phyloP scores from a whole-genome alignment of 805 yeast genomes.

The Barnettozyma siamensis region DNA sequence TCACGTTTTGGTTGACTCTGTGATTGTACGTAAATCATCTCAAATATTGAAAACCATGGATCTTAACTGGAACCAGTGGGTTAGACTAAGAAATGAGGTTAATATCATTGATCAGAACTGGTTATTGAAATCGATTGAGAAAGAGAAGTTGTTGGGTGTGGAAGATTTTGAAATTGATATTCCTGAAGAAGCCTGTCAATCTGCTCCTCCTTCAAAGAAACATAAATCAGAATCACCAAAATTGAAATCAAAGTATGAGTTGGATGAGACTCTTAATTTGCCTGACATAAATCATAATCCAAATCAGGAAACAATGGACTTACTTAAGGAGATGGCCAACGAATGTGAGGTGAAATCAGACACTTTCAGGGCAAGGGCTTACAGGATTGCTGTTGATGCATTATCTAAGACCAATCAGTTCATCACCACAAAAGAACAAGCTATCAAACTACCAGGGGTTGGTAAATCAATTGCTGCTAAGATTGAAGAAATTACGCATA shows the following conservation, averaged over 20 bases:
- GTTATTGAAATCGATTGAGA: constrained; percentile 18
- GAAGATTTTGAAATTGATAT: constrained; percentile 11
- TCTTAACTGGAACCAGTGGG: not conserved
- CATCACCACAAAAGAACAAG: constrained; percentile 34
- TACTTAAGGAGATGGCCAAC: constrained; percentile 19
- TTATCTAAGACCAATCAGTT: constrained; percentile 24
- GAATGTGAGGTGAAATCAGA: constrained; percentile 27
- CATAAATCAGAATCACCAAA: not conserved
- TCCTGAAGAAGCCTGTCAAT: not conserved
- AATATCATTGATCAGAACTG: constrained; percentile 17
- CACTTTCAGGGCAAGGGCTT: constrained; percentile 34
- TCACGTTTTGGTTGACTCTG: constrained; percentile 19
- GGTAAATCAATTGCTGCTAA: constrained; percentile 37
- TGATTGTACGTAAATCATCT: constrained; percentile 6
- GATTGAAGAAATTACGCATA: constrained; percentile 40
- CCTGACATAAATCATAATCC: constrained; percentile 15
- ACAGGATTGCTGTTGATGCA: constrained; percentile 38
- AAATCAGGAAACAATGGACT: constrained; percentile 17
- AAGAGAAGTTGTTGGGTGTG: constrained; percentile 1
- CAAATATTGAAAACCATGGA: constrained; percentile 10
- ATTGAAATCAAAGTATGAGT: constrained; percentile 7
- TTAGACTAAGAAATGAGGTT: not conserved
- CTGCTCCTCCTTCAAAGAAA: not conserved
- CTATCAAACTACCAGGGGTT: constrained; percentile 34
- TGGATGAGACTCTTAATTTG: constrained; percentile 7